Base-by-base conservation (phyloP, 1,284 basidiomycete species). In the Fomitopsis pinicola region DNA sequence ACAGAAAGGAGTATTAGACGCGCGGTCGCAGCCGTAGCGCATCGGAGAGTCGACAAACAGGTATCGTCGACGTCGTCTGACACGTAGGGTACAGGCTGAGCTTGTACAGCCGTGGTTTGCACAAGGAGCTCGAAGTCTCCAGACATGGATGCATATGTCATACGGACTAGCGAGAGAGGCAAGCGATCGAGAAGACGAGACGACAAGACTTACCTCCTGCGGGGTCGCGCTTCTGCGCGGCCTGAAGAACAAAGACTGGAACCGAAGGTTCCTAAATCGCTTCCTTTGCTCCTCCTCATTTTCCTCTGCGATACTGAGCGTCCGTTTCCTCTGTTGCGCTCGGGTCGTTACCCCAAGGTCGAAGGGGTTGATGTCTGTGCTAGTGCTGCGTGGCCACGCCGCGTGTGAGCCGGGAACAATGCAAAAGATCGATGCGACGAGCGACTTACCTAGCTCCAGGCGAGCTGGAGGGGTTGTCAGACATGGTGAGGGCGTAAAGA, bases 261-360 rank as follows among this genome's bases (percentile, higher is more conserved):
- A 17, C 2, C 42, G 28, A 5, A 54, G 17, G 22, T 2, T 8
- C 12, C 59, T n/a, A n/a, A 40, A 17, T 17, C 59, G 28, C 33
- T 60, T 55, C 26, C 42, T 40, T n/a, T 48, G 54, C 7, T 26
- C 33, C 12, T 33, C 35, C 15, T 26, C 42, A 8, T 59, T 46
- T 1, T 58, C 56, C 4, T 57, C 59, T 28, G 59, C 9, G 15
- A 19, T 4, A 4, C 56, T 58, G 2, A 44, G 22, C 1, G 33
- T 28, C 17, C 60, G 38, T 42, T 61, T 61, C 8, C 60, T 36
- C 5, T 53, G 48, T 26, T 61, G 55, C 9, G 36, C 56, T 28
- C 60, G 56, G 4, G 58, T 52, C 15, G 50, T 46, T 7, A 61
- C 26, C 15, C 44, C 50, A 17, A n/a, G 19, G 28, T 45, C 36